Evolutionary conservation across 2,329 filamentous ascomycete species (phyloP), one percentile per base, ranked within the genome.

Genomic region (Akanthomyces muscarius): DNA sequence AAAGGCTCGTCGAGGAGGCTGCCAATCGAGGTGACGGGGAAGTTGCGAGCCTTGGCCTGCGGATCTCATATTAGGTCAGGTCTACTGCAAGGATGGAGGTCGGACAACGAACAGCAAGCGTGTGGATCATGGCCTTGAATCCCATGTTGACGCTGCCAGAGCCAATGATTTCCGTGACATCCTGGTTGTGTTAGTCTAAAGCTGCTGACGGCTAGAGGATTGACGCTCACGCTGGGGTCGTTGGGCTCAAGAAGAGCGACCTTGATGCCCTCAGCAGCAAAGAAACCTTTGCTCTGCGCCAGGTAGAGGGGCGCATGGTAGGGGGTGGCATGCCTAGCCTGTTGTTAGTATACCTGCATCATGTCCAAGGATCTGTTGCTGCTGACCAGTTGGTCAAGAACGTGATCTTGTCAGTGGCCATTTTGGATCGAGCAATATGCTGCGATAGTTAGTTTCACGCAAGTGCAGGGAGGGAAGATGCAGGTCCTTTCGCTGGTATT

Each of bases 401-500:
- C 60, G 89, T 92, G 72, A 92, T 91, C 86, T 92, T 92, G 75
- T 92, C 89, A 76, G 88, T 91, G 74, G 89, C 86, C 89, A 92
- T 92, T 66, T 74, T 83, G 78, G 73, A 74, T 78, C 74, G 78
- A 75, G 72, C 69, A 67, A 56, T 69, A 72, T 71, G 74, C 80
- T 86, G 72, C 70, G 67, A 66, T 68, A 71, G 79, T 86, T 75
- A 86, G 81, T 79, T 73, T 25, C 66, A 58, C 71, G 73, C 70
- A 72, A 5, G 69, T 69, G 61, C 60, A 70, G 59, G 53, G 54
- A 25, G 63, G 71, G 71, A 71, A 86, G 85, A 88, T 89, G 89
- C 89, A 91, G 88, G 85, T 91, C 86, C 89, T 91, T 91, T 88
- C 89, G 89, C 89, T 90, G 87, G 87, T 83, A 90, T 90, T 90